Evolutionary conservation across 1,284 basidiomycete genomes (phyloP), one percentile per base, ranked within the genome.

Genomic region (Phaffia rhodozyma): DNA sequence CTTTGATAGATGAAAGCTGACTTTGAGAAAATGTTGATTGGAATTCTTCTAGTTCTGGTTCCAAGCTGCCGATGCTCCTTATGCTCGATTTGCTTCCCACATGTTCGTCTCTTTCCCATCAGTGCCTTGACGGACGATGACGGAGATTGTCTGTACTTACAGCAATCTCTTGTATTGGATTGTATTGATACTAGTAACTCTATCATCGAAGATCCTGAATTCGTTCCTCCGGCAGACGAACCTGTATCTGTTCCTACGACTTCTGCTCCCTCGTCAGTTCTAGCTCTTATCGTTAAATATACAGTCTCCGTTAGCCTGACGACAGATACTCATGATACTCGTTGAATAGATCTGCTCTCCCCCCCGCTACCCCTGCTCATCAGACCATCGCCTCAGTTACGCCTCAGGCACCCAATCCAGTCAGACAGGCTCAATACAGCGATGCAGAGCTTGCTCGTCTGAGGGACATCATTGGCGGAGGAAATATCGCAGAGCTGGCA

Each of bases 401-500:
- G 21, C 64, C 64, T 18, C 38, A 55, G 23, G 64, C 64, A 11
- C 64, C 64, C 57, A 66, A 66, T 54, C 64, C 64, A 20, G 18
- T 32, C 11, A 53, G 52, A 53, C 25, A 43, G 38, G 38, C 38
- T 43, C 38, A 43, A 16, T 43, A 43, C 13, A 43, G 38, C 38
- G 38, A 43, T 16, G 38, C 38, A 43, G 38, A 43, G 38, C 13
- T 53, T 7, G 52, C 52, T 27, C 25, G 25, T 53, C 52, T 32
- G 18, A 53, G 25, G 25, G 30, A 53, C 18, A 27, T 32, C 18
- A 53, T 27, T 53, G 52, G 52, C 18, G 52, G 52, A 32, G 25
- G 25, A 55, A 29, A 51, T 13, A 50, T 66, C 7, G 82, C 84
- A 63, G 81, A 83, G 65, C 76, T 86, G 23, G 79, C 80, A 13